Evolutionary conservation across 2,329 filamentous ascomycete species (phyloP), one percentile per base, ranked within the genome.

Genomic region (Chaetomium globosum): DNA sequence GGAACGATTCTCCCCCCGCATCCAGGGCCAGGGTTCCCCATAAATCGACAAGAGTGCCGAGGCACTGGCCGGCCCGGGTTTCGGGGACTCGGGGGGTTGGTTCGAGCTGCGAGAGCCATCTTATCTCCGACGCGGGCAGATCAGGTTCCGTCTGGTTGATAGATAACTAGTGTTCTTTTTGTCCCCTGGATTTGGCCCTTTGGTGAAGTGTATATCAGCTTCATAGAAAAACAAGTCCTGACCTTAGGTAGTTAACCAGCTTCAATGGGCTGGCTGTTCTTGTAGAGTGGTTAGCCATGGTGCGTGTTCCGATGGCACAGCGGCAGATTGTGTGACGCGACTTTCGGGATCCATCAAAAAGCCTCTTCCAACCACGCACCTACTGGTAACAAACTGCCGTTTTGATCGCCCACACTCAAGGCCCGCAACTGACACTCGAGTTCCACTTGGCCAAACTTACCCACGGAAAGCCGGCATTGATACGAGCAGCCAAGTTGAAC

Each of bases 21-120:
- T 53, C 49, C 61, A 63, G 46, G 61, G 67, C 59, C 56, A 48
- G 59, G 62, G 52, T 66, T 67, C 65, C 62, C 65, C 64, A 51
- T 56, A 61, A n/a, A 36, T 16, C 36, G 30, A 23, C 19, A 31
- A 33, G 52, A 57, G 59, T 67, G 54, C 65, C 65, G 66, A 68
- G 66, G 66, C 62, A 62, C 33, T 43, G 51, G 53, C 33, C 60
- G 39, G 39, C 39, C 39, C 39, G 51, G 53, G 59, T 59, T 59
- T 61, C n/a, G 21, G 4, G 46, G 19, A 4, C 33, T 36, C 33
- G 33, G 33, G 33, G 33, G 33, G 33, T 36, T 26, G 13, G 3
- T 19, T 33, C 43, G 33, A 43, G 54, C 16, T 56, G 54, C 21
- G 31, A 23, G 13, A 52, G 21, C 8, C 48, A 23, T 21, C 48